Evolutionary conservation across 352 stramenopile genomes (phyloP).

Genomic region (Phytophthora capsici): DNA sequence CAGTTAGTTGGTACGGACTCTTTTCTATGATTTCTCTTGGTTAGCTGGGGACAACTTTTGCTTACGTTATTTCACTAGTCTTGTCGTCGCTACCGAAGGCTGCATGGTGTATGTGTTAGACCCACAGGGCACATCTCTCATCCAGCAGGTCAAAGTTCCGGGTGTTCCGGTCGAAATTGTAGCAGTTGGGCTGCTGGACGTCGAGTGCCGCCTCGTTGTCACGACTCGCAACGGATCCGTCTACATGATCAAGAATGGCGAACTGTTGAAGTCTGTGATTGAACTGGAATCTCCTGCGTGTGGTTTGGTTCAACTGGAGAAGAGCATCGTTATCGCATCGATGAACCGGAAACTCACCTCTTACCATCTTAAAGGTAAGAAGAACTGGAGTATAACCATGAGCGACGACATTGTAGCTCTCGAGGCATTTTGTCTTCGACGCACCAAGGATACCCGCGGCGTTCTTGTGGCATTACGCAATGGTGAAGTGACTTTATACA

Average conservation of each 20-base stretch:
- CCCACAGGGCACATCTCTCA: constrained; percentile 72
- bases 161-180: constrained; percentile 82
- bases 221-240: constrained; percentile 87
- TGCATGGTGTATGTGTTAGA: constrained; percentile 83
- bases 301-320: constrained; percentile 79
- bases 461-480: constrained; percentile 87
- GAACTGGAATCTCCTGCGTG: constrained; percentile 85
- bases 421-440: constrained; percentile 71
- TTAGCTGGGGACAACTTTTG: neutral
- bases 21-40: neutral
- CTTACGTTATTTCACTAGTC: constrained; percentile 34
- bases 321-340: constrained; percentile 87
- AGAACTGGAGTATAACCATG: constrained; percentile 91
- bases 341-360: constrained; percentile 89
- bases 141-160: constrained; percentile 74
- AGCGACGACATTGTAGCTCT: constrained; percentile 85
- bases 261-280: constrained; percentile 87
- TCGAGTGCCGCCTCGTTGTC: constrained; percentile 88
- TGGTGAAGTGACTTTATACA: constrained; percentile 89
- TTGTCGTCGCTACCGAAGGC: constrained; percentile 89
- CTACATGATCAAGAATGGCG: constrained; percentile 93
- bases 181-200: constrained; percentile 70
- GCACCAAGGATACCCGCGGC: constrained; percentile 78
- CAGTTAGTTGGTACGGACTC: constrained; percentile 62
- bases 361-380: constrained; percentile 92